Base-by-base conservation (phyloP, 441 rosid genomes). In the Cnidoscolus chayamansa region DNA sequence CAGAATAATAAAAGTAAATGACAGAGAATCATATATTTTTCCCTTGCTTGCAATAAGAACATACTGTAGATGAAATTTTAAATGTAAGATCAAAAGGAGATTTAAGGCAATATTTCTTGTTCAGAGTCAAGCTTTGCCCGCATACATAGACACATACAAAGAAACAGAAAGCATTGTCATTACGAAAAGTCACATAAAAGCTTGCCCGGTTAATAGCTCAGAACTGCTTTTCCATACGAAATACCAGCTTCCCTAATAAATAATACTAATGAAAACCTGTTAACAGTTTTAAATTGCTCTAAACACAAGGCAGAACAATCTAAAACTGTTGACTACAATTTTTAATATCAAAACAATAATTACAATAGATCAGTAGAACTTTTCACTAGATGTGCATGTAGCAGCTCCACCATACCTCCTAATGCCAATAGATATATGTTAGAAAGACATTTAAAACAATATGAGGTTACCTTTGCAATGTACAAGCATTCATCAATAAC, bases 321-420 rank as follows among this genome's bases (percentile, higher is more conserved):
- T 5, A 45, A 69, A 70, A 57, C 20, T 3, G n/a, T 19, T 56
- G 54, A 20, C 72, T 19, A 20, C 15, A 43, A 68, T 13, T 69
- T 68, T 30, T 12, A 63, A 37, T 63, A 10, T 7, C n/a, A 68
- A 68, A 3, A 17, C 10, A 50, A 56, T 13, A 12, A n/a, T 30
- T 10, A 13, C 32, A 19, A 43, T 37, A 30, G 5, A 30, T 30
- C 35, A 59, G 63, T 12, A 59, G 31, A 9, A 20, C 12, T 12
- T 12, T 12, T 12, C 40, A 49, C 19, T 53, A 68, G 16, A 57
- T 19, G 17, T 19, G 13, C 53, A 43, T 16, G 13, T 2, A 56
- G 25, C 16, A 49, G 8, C 47, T 31, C 59, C 13, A 20, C 1
- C 2, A 45, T 31, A 25, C 20, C 37, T 40, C 11, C 53, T 10